These are phyloP conservation scores for Hibiscus trionum DNA, from an alignment of 345 rosid species.

Conservation along the genomic window DNA sequence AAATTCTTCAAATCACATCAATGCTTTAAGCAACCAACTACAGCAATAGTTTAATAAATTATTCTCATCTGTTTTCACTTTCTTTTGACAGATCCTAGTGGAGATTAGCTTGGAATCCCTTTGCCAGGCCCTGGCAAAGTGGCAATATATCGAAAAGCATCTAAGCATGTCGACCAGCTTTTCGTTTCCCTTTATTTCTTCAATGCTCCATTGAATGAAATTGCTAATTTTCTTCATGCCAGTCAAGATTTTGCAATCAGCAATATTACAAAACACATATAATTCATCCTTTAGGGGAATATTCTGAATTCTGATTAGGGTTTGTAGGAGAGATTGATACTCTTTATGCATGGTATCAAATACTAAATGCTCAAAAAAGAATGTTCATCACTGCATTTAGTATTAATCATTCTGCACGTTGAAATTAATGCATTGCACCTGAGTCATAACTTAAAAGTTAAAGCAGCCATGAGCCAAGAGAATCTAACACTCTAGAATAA, in stretches of 20 bases:
- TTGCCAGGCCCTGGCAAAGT: constrained; percentile 4
- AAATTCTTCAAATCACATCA: constrained; percentile 48
- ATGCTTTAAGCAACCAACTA: constrained; percentile 39
- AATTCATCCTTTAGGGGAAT: constrained; percentile 9
- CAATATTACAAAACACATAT: not conserved
- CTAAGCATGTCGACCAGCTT: constrained; percentile 18
- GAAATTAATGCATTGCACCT: not conserved
- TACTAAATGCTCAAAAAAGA: constrained; percentile 9
- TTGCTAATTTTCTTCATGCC: not conserved
- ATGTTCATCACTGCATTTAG: not conserved
- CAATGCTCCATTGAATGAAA: not conserved
- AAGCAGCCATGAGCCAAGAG: not conserved
- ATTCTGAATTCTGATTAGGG: constrained; percentile 11
- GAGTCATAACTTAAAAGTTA: not conserved
- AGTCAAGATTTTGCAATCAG: not conserved
- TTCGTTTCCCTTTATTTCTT: not conserved
- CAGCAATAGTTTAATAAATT: constrained; percentile 18
- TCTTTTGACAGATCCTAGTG: constrained; percentile 26
- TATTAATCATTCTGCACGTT: not conserved
- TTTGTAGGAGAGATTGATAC: not conserved
- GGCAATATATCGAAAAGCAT: constrained; percentile 15
- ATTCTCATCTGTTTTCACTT: constrained; percentile 24
- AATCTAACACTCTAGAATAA: not conserved
- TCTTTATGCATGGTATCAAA: constrained; percentile 26
- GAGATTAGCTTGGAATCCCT: constrained; percentile 17